These are phyloP conservation scores for Metschnikowia koreensis DNA, from an alignment of 805 yeast species.

Conservation along the genomic window DNA sequence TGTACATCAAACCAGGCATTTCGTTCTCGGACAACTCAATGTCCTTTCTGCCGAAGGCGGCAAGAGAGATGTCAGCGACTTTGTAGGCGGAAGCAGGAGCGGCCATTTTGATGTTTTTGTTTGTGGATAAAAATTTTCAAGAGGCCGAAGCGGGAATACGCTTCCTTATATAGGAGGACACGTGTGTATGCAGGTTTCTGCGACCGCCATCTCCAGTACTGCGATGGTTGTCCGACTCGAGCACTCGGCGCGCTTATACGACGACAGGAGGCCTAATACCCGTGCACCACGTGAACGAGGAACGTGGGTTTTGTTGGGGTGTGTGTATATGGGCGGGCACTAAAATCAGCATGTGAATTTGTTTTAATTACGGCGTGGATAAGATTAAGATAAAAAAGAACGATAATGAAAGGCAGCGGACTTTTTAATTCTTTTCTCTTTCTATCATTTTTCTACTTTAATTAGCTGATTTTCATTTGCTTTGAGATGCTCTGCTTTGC, in stretches of 20 bases:
- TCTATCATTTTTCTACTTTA: no score
- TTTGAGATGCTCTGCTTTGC: no score
- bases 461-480: no score
- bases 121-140: neutral
- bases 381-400: no score
- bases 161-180: slow-evolving; percentile 2
- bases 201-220: slow-evolving; percentile 1
- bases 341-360: slow-evolving; percentile 3
- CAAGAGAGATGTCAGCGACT: slow-evolving; percentile 96
- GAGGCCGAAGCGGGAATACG: neutral
- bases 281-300: slow-evolving; percentile 3
- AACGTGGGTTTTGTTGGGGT: neutral
- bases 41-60: slow-evolving; percentile 99
- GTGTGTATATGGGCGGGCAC: neutral
- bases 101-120: slow-evolving; percentile 24
- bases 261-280: neutral
- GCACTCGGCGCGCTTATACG: slow-evolving; percentile 1
- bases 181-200: slow-evolving; percentile 1
- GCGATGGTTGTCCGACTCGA: neutral
- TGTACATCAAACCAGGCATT: slow-evolving; percentile 99
- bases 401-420: no score
- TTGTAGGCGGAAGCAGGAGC: slow-evolving; percentile 67
- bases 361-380: no score
- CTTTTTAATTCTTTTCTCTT: no score
- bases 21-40: slow-evolving; percentile 98